Conservation (phyloP, 148 eudicot species). For the Rhododendron simsii region DNA sequence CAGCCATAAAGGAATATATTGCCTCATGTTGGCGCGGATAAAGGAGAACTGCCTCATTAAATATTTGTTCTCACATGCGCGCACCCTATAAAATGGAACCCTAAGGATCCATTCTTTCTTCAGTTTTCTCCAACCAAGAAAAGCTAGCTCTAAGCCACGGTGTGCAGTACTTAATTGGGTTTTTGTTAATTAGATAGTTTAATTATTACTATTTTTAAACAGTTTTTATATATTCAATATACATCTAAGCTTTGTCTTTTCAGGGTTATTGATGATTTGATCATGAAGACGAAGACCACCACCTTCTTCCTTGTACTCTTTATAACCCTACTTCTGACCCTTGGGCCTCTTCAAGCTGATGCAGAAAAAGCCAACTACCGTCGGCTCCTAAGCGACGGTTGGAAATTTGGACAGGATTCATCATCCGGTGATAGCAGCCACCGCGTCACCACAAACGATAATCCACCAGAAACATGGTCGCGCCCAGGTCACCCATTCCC, state of each 20-base stretch:
- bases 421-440: neutral
- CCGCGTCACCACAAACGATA: too few species aligned
- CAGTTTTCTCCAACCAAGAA: neutral
- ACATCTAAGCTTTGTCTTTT: neutral
- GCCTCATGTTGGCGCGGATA: too few species aligned
- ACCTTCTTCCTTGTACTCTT: neutral
- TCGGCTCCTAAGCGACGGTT: neutral
- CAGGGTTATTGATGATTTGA: neutral
- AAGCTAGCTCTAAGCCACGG: neutral
- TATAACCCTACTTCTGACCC: neutral
- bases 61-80: neutral
- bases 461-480: too few species aligned
- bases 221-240: too few species aligned
- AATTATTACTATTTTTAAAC: neutral
- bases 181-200: too few species aligned
- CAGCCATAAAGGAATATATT: neutral
- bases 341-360: neutral
- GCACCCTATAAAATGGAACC: neutral
- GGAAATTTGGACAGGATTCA: neutral
- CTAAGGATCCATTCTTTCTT: neutral
- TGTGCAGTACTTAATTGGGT: neutral
- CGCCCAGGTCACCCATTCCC: too few species aligned
- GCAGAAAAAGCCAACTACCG: neutral
- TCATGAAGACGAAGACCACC: neutral
- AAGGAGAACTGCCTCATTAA: too few species aligned